Base-by-base conservation (phyloP, 352 stramenopile genomes). In the Aphanomyces euteiches region DNA sequence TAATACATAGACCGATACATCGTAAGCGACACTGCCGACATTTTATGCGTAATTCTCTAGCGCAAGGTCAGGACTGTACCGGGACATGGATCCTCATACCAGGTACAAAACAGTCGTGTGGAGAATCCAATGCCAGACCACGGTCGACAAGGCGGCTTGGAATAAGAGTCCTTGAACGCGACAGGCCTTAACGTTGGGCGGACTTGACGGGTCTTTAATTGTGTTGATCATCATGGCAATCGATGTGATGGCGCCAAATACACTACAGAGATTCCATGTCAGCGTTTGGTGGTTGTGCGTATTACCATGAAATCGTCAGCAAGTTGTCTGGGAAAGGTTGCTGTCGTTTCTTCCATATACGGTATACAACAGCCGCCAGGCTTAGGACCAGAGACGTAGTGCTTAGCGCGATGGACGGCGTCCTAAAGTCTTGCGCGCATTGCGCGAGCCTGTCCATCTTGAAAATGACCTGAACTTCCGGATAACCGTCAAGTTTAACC, bases 51-150 rank as follows among this genome's bases (percentile, higher is more conserved):
- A 28, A 28, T 28, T 28, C 28, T 28, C 28, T 28, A 28, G 28
- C 28, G 28, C 28, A 28, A 28, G 28, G 28, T 28, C 28, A 28
- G 28, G 28, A 28, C 28, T 2, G 28, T 28, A 28, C 28, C 28
- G 28, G 2, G 28, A 28, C 28, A 2, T 28, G 28, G 28, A 28
- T 28, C 28, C 28, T 2, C 28, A 5, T 50, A 69, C 64, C 64
- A 70, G 36, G 54, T 70, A 58, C n/a, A 70, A 47, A 8, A 58
- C 54, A 34, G 40, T 50, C 8, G 43, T 21, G 7, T 54, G 28
- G 2, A 70, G 39, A 12, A 70, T 58, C 64, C 64, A 70, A 10
- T 70, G 53, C 64, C 64, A 70, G 2, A 70, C 7, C 36, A 70
- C 37, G 7, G 34, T 13, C 5, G 64, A 61, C 10, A 47, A 47